These are phyloP conservation scores for Phalaenopsis equestris DNA, from an alignment of 106 monocot genomes.

Conservation along the genomic window DNA sequence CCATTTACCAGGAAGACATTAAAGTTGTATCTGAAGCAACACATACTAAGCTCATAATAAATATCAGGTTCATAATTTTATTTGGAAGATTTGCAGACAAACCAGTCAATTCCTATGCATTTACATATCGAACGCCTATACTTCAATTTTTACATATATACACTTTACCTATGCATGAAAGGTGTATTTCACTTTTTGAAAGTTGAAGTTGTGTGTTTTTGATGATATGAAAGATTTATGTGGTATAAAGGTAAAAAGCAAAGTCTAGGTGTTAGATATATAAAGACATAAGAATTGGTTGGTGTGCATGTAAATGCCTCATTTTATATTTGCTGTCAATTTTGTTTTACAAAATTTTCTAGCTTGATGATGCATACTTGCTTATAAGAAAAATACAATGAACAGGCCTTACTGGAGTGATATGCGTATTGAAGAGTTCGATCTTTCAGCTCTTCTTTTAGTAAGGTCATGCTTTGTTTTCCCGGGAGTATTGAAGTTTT, in stretches of 20 bases:
- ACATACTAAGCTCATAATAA: constrained; percentile 43
- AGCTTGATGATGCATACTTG: background rate
- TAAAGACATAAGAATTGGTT: too few species aligned
- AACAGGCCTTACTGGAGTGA: constrained; percentile 73
- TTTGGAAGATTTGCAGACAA: too few species aligned
- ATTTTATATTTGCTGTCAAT: background rate
- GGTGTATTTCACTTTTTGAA: too few species aligned
- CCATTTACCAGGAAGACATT: constrained; percentile 86
- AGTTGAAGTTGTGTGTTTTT: too few species aligned
- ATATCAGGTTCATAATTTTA: constrained; percentile 42
- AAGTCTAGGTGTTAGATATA: too few species aligned
- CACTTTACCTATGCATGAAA: too few species aligned
- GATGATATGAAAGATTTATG: too few species aligned
- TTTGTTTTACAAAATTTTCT: constrained; percentile 2
- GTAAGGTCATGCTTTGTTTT: constrained; percentile 41
- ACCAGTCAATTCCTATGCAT: too few species aligned
- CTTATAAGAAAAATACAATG: constrained; percentile 8
- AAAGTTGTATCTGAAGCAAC: constrained; percentile 43
- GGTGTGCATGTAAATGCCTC: background rate
- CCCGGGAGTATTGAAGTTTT: background rate
- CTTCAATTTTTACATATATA: too few species aligned
- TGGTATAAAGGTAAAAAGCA: too few species aligned
- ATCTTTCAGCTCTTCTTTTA: constrained; percentile 52
- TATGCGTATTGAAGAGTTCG: constrained; percentile 33
- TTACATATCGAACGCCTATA: too few species aligned